A percentile compares a stretch with the other conserved stretches of the same genome.
Evolutionary conservation across 768 basidiomycete genomes (phyloP).

Genomic region (Leccinum obscurum): DNA sequence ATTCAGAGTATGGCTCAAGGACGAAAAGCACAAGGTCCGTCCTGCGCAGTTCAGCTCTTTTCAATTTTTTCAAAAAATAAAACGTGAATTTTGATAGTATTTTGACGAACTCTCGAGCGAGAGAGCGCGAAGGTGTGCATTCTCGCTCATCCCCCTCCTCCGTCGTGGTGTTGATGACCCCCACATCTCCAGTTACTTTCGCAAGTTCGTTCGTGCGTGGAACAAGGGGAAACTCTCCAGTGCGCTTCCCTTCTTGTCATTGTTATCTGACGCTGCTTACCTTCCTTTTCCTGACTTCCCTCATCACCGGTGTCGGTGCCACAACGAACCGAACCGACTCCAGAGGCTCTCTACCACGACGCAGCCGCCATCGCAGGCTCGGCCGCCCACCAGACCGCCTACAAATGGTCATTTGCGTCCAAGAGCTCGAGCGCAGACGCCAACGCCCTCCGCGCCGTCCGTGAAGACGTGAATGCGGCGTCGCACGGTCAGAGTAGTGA

Average conservation of each 20-base stretch:
- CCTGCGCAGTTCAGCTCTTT: not conserved
- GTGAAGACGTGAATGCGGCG: conserved; percentile 54
- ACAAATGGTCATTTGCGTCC: conserved; percentile 86
- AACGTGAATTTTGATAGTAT: conserved; percentile 43
- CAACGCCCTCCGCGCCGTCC: conserved; percentile 56
- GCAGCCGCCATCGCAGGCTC: conserved; percentile 53
- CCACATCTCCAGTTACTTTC: conserved; percentile 66
- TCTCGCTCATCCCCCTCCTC: conserved; percentile 26
- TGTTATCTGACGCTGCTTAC: not conserved
- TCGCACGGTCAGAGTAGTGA: conserved; percentile 31
- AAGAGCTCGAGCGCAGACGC: conserved; percentile 60
- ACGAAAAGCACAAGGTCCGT: conserved; percentile 58
- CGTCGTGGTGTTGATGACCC: conserved; percentile 23
- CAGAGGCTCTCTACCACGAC: conserved; percentile 61
- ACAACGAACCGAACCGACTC: not conserved
- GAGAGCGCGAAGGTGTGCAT: conserved; percentile 73
- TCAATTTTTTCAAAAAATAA: not conserved
- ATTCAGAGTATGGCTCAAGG: conserved; percentile 86
- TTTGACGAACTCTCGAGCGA: conserved; percentile 86
- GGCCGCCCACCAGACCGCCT: conserved; percentile 72
- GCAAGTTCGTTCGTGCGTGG: conserved; percentile 92
- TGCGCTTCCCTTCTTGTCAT: conserved; percentile 26
- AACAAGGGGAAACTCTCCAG: conserved; percentile 75
- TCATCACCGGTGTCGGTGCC: not conserved
- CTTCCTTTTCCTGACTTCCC: not conserved